Evolutionary conservation across 345 rosid genomes (phyloP), one percentile per base, ranked within the genome.

Genomic region (Noccaea bulbosa): DNA sequence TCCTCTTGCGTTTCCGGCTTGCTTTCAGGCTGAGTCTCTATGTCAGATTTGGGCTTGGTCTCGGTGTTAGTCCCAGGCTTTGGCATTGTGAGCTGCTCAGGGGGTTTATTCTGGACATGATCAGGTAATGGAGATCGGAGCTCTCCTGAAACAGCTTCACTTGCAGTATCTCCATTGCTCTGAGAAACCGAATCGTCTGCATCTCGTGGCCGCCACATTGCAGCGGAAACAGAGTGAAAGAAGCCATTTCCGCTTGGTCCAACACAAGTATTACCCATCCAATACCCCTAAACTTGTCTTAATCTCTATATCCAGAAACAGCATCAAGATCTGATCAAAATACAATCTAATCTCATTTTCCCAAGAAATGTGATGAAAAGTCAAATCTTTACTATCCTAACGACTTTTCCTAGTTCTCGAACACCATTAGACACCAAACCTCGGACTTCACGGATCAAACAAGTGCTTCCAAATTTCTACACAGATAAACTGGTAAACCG

Each of bases 241-340:
- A 91, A 85, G 0, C 76, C 79, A 81, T 84, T 87, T 33, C 78
- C 73, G 65, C 75, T 83, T 55, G 96, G 97, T 69, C 97, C 97
- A 33, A 87, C 93, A 68, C 96, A 91, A 54, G 92, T 83, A 43
- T 91, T 91, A 55, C 96, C 97, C 97, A 91, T 89, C 78, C n/a
- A 62, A 62, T 34, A 71, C 15, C 37, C 17, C 15, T 7, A 58
- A 62, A 53, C 37, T 30, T 16, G 11, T 20, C 57, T 47, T 40
- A 65, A 66, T 60, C 59, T 54, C 41, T 72, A 4, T 59, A 67
- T 52, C 67, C 53, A 75, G 5, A 58, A 38, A 48, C 5, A 73
- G 46, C 83, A 77, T 76, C 77, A 86, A 81, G 75, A 81, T 83
- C 82, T 20, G 63, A 65, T 62, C 63, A 65, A 34, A 56, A 64